Conservation (phyloP, 345 rosid genomes). For the Gossypium thurberi region DNA sequence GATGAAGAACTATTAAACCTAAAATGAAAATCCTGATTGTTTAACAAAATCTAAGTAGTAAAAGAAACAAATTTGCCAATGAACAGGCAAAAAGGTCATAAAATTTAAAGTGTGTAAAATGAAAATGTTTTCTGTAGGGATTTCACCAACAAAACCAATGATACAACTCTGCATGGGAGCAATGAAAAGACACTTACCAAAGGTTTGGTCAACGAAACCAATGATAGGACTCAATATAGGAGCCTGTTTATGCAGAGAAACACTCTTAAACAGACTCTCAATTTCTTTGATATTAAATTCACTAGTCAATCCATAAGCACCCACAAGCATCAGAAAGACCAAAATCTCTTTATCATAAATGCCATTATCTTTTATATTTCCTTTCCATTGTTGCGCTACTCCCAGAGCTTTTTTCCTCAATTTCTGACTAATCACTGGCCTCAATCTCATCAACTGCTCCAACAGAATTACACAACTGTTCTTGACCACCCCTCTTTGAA, state of each 20-base stretch:
- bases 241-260: slow-evolving; percentile 12
- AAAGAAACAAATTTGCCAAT: neutral
- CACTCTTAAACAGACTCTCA: neutral
- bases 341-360: slow-evolving; percentile 4
- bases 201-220: slow-evolving; percentile 1
- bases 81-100: neutral
- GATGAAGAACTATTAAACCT: neutral
- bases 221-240: slow-evolving; percentile 1
- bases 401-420: slow-evolving; percentile 18
- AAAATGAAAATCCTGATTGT: neutral
- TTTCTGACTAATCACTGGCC: slow-evolving; percentile 11
- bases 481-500: neutral
- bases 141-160: neutral
- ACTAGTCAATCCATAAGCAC: slow-evolving; percentile 7
- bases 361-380: neutral
- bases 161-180: neutral
- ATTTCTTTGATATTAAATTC: slow-evolving; percentile 1
- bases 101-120: neutral
- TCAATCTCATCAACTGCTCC: slow-evolving; percentile 18
- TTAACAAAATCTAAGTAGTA: neutral
- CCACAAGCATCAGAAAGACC: slow-evolving; percentile 14
- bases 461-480: slow-evolving; percentile 14
- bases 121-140: neutral
- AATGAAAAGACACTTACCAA: slow-evolving; percentile 5
- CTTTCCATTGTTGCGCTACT: slow-evolving; percentile 5